Conservation (phyloP, 371 early-diverging fungal species). For the Choanephora cucurbitarum region DNA sequence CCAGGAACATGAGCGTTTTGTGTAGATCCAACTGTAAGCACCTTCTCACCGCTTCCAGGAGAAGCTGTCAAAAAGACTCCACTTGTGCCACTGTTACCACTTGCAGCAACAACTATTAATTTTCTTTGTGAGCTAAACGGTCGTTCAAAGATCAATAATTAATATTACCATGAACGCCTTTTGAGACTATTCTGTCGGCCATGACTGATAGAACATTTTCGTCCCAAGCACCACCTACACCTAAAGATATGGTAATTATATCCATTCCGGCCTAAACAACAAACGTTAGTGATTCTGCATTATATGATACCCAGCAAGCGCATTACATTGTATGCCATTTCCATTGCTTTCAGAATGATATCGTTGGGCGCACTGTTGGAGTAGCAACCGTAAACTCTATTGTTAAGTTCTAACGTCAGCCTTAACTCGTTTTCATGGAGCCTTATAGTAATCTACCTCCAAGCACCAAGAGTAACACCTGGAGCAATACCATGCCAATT, state of each 20-base stretch:
- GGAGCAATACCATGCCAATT: conserved; percentile 64
- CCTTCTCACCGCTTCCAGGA: conserved; percentile 59
- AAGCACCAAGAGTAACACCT: conserved; percentile 48
- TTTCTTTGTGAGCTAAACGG: not conserved
- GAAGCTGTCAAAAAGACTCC: conserved; percentile 62
- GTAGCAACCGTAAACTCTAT: conserved; percentile 36
- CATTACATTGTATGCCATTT: conserved; percentile 57
- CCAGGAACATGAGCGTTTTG: conserved; percentile 44
- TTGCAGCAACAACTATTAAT: conserved; percentile 44
- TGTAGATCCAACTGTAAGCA: conserved; percentile 68
- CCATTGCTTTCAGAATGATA: conserved; percentile 67
- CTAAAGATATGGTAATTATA: conserved; percentile 27
- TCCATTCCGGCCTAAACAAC: conserved; percentile 33
- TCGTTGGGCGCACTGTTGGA: conserved; percentile 44
- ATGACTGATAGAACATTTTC: conserved; percentile 31
- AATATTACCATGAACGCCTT: conserved; percentile 35
- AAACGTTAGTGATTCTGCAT: conserved; percentile 28
- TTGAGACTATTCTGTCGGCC: conserved; percentile 33
- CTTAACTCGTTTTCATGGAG: not conserved
- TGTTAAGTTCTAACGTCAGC: not conserved
- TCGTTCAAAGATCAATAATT: not conserved
- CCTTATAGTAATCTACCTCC: conserved; percentile 28
- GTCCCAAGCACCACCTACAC: conserved; percentile 35
- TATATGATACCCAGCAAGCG: not conserved
- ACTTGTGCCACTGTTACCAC: conserved; percentile 67